phyloP scores from a whole-genome alignment of 768 basidiomycete genomes.

The Leccinum boreale region DNA sequence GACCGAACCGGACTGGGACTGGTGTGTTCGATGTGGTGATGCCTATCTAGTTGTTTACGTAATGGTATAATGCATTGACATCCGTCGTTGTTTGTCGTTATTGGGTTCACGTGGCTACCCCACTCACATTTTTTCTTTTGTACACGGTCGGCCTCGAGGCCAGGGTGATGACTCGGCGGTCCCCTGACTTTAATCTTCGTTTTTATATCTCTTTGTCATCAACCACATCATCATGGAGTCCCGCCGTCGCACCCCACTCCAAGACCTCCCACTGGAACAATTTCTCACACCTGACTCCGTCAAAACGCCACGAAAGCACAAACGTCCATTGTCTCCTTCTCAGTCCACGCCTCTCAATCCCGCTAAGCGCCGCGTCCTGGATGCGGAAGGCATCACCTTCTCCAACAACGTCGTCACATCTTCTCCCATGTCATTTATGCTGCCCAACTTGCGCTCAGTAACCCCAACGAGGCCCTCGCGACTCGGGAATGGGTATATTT shows the following conservation, averaged over 20 bases:
- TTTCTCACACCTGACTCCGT: constrained; percentile 41
- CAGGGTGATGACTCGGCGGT: constrained; percentile 23
- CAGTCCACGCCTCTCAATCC: constrained; percentile 51
- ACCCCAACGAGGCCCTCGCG: constrained; percentile 36
- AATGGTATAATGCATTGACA: constrained; percentile 9
- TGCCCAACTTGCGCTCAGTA: constrained; percentile 15
- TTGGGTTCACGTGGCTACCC: constrained; percentile 13
- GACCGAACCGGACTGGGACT: constrained; percentile 88
- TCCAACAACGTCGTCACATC: constrained; percentile 24
- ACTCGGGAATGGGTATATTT: constrained; percentile 30
- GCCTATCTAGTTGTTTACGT: constrained; percentile 29
- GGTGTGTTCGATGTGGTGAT: constrained; percentile 89
- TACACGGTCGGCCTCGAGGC: constrained; percentile 16
- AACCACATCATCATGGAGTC: constrained; percentile 20
- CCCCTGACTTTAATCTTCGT: constrained; percentile 24
- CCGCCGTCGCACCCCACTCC: constrained; percentile 46
- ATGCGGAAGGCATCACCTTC: constrained; percentile 47
- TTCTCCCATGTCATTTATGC: constrained; percentile 30
- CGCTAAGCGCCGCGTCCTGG: constrained; percentile 65
- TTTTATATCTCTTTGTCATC: constrained; percentile 3
- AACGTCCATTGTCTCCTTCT: constrained; percentile 63
- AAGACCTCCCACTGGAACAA: constrained; percentile 56
- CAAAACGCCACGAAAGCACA: constrained; percentile 37
- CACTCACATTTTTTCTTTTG: constrained; percentile 15
- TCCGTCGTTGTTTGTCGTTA: constrained; percentile 21